Conservation (phyloP, 2,329 filamentous ascomycete species). For the Rasamsonia emersonii region DNA sequence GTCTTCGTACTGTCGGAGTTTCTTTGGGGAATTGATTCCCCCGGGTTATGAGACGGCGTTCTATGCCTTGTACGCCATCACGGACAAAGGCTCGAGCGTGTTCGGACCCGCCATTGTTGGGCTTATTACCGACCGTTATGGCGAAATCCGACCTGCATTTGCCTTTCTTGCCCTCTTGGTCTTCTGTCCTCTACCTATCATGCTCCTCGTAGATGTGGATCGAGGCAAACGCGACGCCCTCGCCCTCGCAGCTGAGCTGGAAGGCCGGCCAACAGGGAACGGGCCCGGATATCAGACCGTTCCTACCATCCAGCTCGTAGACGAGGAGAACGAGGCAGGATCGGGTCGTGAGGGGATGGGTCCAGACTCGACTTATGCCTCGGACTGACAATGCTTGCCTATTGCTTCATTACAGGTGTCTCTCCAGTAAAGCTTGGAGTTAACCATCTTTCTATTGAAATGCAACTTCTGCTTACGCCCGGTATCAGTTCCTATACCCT, state of each 20-base stretch:
- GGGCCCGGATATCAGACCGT: constrained; percentile 19
- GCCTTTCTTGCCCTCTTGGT: constrained; percentile 85
- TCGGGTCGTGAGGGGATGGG: no score
- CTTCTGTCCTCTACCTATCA: constrained; percentile 71
- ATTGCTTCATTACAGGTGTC: no score
- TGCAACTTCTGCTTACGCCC: no score
- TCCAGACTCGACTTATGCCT: no score
- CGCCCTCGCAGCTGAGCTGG: constrained; percentile 49
- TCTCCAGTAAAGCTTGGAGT: no score
- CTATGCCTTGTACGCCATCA: constrained; percentile 93
- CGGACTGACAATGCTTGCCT: no score
- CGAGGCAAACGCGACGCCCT: constrained; percentile 62
- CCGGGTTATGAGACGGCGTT: constrained; percentile 92
- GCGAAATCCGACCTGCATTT: constrained; percentile 78
- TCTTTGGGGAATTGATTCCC: constrained; percentile 90
- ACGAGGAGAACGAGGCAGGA: constrained; percentile 2
- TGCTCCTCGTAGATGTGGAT: constrained; percentile 78
- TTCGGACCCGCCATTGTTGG: constrained; percentile 94
- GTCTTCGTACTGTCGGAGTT: constrained; percentile 80
- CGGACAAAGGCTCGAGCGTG: constrained; percentile 88
- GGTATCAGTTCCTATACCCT: no score
- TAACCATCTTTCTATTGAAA: no score
- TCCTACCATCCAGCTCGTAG: constrained; percentile 5
- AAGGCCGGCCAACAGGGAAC: constrained; percentile 16
- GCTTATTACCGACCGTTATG: constrained; percentile 75